Evolutionary conservation across 2,329 filamentous ascomycete species (phyloP), one percentile per base, ranked within the genome.

Genomic region (Monosporascus sp.): DNA sequence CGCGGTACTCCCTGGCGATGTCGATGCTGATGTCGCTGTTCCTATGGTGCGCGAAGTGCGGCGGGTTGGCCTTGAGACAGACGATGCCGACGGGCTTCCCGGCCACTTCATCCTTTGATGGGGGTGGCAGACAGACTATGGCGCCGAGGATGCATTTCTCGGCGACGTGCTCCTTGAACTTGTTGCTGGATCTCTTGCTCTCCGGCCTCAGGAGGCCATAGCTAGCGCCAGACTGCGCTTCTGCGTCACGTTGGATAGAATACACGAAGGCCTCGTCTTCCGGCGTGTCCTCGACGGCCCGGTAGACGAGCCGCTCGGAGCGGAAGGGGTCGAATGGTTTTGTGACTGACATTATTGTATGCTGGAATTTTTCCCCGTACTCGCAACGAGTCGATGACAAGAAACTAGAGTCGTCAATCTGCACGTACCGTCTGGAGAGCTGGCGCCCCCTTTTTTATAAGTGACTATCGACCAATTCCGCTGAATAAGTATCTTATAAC

Each of bases 31-130:
- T 59, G 41, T 71, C 66, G 14, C 70, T 69, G 55, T 63, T 64
- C 15, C 76, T 69, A 55, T 79, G 74, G 52, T 77, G 75, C 4
- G 63, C 64, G 8, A 49, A 53, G 8, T 54, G 50, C 24, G 60
- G 53, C n/a, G 62, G 53, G 6, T 58, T 54, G 6, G 56, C 49
- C 27, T 60, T 57, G 3, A 73, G 62, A 27, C 53, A 59, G 20
- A 74, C 52, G 24, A 64, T 60, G 9, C 71, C 71, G 22, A 73
- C 63, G 6, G 69, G 68, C 15, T 52, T 49, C 39, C 47, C 55
- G 15, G 54, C 49, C 15, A 18, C 6, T 37, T 57, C 52, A 2
- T 38, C 37, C 3, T 53, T 50, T 15, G 48, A 48, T 14, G 55
- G 24, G 5, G 59, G 52, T 15, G 66, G 61, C 0, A 72, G 63